Percentiles rank a stretch among this genome's conserved stretches.
Evolutionary conservation across 164 flowering plant species (phyloP).

Genomic region (Umbellularia californica): DNA sequence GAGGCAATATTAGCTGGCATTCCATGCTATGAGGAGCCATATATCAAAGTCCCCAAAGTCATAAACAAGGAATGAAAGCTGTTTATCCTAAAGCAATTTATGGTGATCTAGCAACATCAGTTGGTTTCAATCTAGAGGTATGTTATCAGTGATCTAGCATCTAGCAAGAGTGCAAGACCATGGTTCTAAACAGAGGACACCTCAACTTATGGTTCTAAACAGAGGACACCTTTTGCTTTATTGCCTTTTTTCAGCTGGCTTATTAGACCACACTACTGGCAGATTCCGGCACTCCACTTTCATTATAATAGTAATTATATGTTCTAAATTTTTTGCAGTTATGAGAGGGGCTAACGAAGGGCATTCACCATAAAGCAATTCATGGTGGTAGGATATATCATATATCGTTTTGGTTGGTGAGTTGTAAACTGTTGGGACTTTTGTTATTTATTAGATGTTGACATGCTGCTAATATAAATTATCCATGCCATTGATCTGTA

Average conservation of each 20-base stretch:
- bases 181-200: too few species aligned
- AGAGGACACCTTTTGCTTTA: neutral
- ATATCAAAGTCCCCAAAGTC: slow-evolving; percentile 82
- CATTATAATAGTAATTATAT: too few species aligned
- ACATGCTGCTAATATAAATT: neutral
- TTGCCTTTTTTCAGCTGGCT: neutral
- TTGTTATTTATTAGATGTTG: neutral
- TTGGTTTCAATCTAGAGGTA: neutral
- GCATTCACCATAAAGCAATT: neutral
- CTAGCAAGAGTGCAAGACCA: neutral
- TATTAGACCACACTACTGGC: neutral
- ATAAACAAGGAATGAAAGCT: slow-evolving; percentile 65
- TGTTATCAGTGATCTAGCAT: neutral
- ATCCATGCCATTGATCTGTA: too few species aligned
- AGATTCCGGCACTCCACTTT: neutral
- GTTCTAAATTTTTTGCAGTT: neutral
- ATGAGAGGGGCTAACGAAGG: neutral
- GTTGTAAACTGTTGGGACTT: neutral
- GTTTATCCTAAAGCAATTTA: neutral
- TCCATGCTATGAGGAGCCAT: slow-evolving; percentile 76
- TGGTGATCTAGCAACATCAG: neutral
- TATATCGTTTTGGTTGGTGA: neutral
- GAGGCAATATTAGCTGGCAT: slow-evolving; percentile 61
- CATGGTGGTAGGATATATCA: neutral
- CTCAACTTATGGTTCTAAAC: too few species aligned